Evolutionary conservation across 1,284 basidiomycete species (phyloP).

Genomic region (Cutaneotrichosporon cutaneum): DNA sequence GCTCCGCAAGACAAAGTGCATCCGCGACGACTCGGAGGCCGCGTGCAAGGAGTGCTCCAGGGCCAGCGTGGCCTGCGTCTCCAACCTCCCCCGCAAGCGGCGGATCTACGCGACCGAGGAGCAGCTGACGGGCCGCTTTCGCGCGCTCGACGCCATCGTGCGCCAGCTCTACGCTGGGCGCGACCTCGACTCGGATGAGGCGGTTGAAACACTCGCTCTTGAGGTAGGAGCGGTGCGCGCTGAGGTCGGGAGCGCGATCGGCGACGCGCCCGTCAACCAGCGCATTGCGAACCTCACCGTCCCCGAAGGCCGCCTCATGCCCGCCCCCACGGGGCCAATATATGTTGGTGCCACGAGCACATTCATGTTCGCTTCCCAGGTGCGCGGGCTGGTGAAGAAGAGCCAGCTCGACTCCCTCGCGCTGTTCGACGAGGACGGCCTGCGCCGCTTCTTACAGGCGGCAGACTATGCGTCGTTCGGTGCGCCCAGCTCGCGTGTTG

Average conservation of each 20-base stretch:
- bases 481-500: background rate
- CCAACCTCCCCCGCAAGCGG: constrained; percentile 22
- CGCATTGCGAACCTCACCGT: constrained; percentile 1
- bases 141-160: constrained; percentile 20
- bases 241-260: background rate
- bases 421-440: constrained; percentile 22
- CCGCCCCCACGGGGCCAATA: constrained; percentile 24
- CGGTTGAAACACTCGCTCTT: constrained; percentile 6
- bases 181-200: constrained; percentile 19
- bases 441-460: constrained; percentile 23
- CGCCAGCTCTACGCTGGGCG: constrained; percentile 19
- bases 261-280: background rate
- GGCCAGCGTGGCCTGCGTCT: constrained; percentile 18
- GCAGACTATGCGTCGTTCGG: constrained; percentile 19
- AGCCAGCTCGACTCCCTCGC: constrained; percentile 18
- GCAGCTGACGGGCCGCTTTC: constrained; percentile 13
- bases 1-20: constrained; percentile 24
- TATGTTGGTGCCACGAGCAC: constrained; percentile 27
- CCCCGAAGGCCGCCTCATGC: constrained; percentile 29
- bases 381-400: constrained; percentile 20
- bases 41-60: constrained; percentile 23
- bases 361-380: constrained; percentile 22
- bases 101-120: constrained; percentile 14
- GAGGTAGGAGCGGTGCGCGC: constrained; percentile 3
- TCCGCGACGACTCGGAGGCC: constrained; percentile 10